Evolutionary conservation across 768 basidiomycete genomes (phyloP).

Genomic region (Leccinum sublutescens): DNA sequence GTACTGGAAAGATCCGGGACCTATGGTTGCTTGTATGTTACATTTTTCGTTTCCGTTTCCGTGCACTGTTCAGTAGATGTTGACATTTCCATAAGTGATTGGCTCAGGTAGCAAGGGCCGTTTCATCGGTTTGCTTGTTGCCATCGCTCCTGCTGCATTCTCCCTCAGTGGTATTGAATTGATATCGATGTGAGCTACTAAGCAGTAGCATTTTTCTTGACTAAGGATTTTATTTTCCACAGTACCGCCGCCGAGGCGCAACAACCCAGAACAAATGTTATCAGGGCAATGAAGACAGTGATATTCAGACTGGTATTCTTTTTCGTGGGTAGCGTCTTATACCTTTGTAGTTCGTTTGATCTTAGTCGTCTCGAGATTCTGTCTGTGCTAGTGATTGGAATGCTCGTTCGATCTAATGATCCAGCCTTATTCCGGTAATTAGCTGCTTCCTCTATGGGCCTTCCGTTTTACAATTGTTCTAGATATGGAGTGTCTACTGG

Average conservation of each 20-base stretch:
- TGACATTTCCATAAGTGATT: constrained; percentile 13
- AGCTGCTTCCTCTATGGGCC: background rate
- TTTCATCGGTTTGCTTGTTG: constrained; percentile 21
- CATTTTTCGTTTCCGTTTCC: background rate
- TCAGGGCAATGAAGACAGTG: constrained; percentile 71
- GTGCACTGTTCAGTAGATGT: background rate
- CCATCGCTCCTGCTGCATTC: constrained; percentile 45
- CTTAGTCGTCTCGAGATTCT: constrained; percentile 10
- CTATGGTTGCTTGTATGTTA: constrained; percentile 22
- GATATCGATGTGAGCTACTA: constrained; percentile 54
- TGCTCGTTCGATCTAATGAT: constrained; percentile 76
- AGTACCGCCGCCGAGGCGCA: constrained; percentile 76
- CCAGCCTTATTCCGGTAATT: constrained; percentile 42
- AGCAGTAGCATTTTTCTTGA: constrained; percentile 12
- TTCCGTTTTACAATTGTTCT: background rate
- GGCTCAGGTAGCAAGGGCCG: constrained; percentile 18
- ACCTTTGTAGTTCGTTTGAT: background rate
- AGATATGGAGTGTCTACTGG: constrained; percentile 43
- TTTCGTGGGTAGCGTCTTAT: constrained; percentile 9
- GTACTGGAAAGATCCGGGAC: constrained; percentile 27
- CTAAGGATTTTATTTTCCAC: constrained; percentile 10
- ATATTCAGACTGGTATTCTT: constrained; percentile 68
- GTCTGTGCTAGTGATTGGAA: constrained; percentile 55
- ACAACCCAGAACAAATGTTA: constrained; percentile 76
- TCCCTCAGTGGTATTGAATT: constrained; percentile 79